Evolutionary conservation across 768 basidiomycete species (phyloP).

Genomic region (Amanita pseudoporphyria): DNA sequence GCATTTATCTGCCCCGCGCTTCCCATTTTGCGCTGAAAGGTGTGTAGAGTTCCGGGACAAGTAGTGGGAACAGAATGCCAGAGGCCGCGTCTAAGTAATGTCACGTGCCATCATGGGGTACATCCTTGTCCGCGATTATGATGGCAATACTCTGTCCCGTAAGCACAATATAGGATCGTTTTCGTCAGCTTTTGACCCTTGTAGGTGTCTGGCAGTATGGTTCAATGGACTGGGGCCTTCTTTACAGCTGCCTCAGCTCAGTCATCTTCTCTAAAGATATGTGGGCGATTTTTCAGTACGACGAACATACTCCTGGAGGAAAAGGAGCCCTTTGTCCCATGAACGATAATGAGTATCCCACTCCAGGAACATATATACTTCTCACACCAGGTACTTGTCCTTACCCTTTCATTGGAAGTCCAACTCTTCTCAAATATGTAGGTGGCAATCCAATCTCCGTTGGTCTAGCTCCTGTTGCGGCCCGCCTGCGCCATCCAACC

Average conservation of each 20-base stretch:
- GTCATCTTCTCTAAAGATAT: too few relatives aligned
- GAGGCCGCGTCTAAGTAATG: too few relatives aligned
- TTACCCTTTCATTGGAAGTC: neutral
- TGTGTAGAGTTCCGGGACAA: too few relatives aligned
- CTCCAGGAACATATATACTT: neutral
- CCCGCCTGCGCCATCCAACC: slow-evolving; percentile 11
- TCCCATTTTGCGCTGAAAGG: neutral
- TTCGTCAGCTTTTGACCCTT: too few relatives aligned
- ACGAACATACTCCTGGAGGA: neutral
- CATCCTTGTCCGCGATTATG: too few relatives aligned
- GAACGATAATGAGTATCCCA: slow-evolving; percentile 7
- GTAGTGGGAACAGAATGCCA: neutral
- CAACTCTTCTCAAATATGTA: neutral
- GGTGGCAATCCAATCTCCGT: slow-evolving; percentile 7
- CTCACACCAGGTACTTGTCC: neutral
- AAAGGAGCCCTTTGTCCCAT: slow-evolving; percentile 8
- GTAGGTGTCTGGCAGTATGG: slow-evolving; percentile 15
- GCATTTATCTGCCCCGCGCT: neutral
- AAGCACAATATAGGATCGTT: too few relatives aligned
- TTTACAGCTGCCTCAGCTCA: slow-evolving; percentile 11
- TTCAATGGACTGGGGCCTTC: slow-evolving; percentile 11
- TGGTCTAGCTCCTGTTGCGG: slow-evolving; percentile 4
- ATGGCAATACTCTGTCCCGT: too few relatives aligned
- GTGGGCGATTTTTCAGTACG: neutral
- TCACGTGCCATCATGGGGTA: too few relatives aligned